phyloP scores from a whole-genome alignment of 805 yeast genomes.

The Candida golubevii region DNA sequence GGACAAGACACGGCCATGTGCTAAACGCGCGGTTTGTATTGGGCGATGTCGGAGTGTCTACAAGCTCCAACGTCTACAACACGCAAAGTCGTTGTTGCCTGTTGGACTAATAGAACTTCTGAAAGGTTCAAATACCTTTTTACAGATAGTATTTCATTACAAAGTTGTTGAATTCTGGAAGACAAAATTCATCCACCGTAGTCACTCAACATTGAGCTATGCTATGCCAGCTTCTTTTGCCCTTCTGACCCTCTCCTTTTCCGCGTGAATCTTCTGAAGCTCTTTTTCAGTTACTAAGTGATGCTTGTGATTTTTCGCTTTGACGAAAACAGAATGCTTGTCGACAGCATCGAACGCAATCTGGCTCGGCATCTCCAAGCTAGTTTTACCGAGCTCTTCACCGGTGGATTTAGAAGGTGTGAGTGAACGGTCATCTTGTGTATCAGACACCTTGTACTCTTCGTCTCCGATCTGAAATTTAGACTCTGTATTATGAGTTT shows the following conservation, averaged over 20 bases:
- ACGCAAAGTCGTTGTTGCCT: too few relatives aligned
- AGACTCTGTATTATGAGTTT: neutral
- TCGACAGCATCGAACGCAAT: neutral
- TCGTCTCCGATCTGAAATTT: slow-evolving; percentile 3
- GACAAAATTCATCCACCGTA: too few relatives aligned
- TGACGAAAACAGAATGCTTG: slow-evolving; percentile 2
- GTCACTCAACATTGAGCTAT: neutral
- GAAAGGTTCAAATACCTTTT: too few relatives aligned
- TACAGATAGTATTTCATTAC: too few relatives aligned
- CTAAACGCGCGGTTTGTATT: too few relatives aligned
- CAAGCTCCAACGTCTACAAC: too few relatives aligned
- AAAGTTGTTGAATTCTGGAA: too few relatives aligned
- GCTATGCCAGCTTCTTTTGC: slow-evolving; percentile 14
- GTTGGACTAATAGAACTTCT: too few relatives aligned
- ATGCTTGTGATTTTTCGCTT: slow-evolving; percentile 49
- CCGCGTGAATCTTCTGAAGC: slow-evolving; percentile 34
- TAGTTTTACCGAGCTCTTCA: neutral
- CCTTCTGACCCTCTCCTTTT: slow-evolving; percentile 22
- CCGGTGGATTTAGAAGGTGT: neutral
- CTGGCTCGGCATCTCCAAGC: neutral
- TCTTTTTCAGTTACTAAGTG: slow-evolving; percentile 69
- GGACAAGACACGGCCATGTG: too few relatives aligned
- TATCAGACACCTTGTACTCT: neutral
- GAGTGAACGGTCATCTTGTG: neutral
- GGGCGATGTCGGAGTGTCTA: too few relatives aligned